A percentile compares a stretch with the other conserved stretches of the same genome.
These are phyloP conservation scores for Sporothrix brasiliensis DNA, from an alignment of 2,329 filamentous ascomycete species.

Conservation along the genomic window DNA sequence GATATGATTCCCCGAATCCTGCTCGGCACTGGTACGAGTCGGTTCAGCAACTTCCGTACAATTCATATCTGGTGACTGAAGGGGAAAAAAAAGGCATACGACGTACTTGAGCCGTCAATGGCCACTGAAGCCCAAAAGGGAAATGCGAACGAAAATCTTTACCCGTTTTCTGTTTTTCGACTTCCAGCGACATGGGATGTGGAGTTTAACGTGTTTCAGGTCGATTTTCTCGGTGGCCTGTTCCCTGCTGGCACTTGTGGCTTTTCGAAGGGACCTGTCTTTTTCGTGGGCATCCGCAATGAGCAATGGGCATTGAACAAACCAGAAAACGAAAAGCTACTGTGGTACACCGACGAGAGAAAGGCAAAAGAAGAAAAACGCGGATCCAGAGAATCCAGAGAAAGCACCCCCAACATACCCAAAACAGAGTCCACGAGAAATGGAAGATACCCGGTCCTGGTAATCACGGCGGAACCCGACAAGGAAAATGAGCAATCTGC, in stretches of 20 bases:
- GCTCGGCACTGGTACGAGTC: slow-evolving; percentile 8
- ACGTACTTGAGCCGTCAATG: neutral
- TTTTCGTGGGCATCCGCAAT: neutral
- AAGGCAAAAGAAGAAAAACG: neutral
- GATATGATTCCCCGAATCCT: neutral
- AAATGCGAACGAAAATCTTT: slow-evolving; percentile 6
- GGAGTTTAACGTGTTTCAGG: slow-evolving; percentile 27
- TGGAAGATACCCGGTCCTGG: slow-evolving; percentile 4
- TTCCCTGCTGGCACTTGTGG: slow-evolving; percentile 6
- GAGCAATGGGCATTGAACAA: neutral
- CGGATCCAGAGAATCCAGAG: neutral
- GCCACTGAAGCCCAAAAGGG: neutral
- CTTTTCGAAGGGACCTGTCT: neutral
- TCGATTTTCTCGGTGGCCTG: slow-evolving; percentile 14
- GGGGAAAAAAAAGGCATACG: neutral
- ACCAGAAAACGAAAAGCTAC: neutral
- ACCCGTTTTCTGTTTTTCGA: neutral
- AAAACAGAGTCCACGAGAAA: neutral
- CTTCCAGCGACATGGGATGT: neutral
- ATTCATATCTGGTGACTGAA: neutral
- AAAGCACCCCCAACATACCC: neutral
- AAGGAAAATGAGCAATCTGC: slow-evolving; percentile 1
- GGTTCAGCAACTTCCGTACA: neutral
- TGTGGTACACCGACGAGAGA: neutral
- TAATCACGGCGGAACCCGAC: slow-evolving; percentile 27